Evolutionary conservation across 495 filamentous ascomycete species (phyloP).

Genomic region (Aspergillus affinis): DNA sequence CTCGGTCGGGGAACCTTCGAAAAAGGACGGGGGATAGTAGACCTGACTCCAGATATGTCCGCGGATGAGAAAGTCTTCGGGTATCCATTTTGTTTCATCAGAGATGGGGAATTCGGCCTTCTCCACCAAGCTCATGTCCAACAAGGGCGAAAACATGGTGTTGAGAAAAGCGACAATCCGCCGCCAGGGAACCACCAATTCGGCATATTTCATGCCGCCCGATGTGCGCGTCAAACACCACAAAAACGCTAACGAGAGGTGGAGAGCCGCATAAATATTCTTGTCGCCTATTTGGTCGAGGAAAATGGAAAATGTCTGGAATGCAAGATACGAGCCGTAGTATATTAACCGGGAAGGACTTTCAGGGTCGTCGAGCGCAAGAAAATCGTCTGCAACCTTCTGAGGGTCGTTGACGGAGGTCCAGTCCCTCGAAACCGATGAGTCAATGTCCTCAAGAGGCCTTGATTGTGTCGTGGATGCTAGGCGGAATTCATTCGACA

Average conservation of each 20-base stretch:
- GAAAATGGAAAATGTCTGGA: conserved; percentile 51
- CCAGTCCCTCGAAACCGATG: conserved; percentile 22
- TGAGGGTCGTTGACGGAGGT: conserved; percentile 11
- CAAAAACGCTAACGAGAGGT: conserved; percentile 69
- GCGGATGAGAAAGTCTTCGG: conserved; percentile 80
- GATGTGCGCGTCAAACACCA: conserved; percentile 55
- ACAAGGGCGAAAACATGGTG: conserved; percentile 49
- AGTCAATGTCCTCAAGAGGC: conserved; percentile 28
- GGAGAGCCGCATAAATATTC: conserved; percentile 65
- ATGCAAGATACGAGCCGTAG: conserved; percentile 43
- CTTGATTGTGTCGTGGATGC: conserved; percentile 33
- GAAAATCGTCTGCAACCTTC: conserved; percentile 16
- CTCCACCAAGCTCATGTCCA: conserved; percentile 48
- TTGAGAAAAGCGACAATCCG: conserved; percentile 65
- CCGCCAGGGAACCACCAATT: conserved; percentile 66
- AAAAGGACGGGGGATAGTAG: conserved; percentile 72
- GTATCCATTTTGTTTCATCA: conserved; percentile 62
- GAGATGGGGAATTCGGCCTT: conserved; percentile 50
- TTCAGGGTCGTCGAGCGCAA: conserved; percentile 12
- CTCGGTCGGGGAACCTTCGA: conserved; percentile 64
- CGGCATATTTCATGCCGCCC: conserved; percentile 51
- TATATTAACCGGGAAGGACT: conserved; percentile 23
- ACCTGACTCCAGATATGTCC: conserved; percentile 70
- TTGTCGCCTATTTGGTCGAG: conserved; percentile 60
- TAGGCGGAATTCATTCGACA: conserved; percentile 39